Base-by-base conservation (phyloP, 352 stramenopile species). In the Phytophthora sp. region DNA sequence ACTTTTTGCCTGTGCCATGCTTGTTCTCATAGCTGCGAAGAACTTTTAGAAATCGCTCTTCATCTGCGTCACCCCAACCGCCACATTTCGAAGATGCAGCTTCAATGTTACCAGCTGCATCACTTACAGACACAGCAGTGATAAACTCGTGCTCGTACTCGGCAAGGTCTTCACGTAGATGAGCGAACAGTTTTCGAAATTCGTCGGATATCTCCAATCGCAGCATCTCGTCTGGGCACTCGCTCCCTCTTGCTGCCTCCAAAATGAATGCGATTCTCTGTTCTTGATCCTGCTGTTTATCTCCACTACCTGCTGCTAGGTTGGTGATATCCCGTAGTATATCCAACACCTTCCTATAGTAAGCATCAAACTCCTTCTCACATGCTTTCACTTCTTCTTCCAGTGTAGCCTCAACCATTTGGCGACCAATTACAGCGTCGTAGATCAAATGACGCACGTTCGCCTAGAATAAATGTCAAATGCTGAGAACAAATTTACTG, bases 351-450 rank as follows among this genome's bases (percentile, higher is more conserved):
- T 50, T 44, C 5, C 59, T 60, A 58, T 82, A 88, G 3, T 44
- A 58, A 26, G 33, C 7, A 27, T 67, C 57, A 29, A 75, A 80
- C 13, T 88, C 78, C 2, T 74, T 59, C 15, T 90, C 78, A 36
- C 70, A 80, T 27, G 52, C 38, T 1, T 66, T 20, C 13, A 74
- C 69, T 66, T 93, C 75, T 27, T 87, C 74, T n/a, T 84, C 76
- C 9, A 94, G 50, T 1, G 84, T 73, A 2, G 76, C 63, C 42
- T 86, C 75, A 7, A 94, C 70, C 67, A 91, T 82, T 65, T 94
- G 69, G 21, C 86, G 76, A 0, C 85, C 85, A 13, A 94, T 84
- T 5, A 94, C 71, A 12, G 82, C 78, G 26, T 94, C 85, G 20
- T 90, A 86, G 15, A 94, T 78, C 20, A 94, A 46, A 27, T 81